Conservation (phyloP, 495 filamentous ascomycete species). For the Neurospora africana region DNA sequence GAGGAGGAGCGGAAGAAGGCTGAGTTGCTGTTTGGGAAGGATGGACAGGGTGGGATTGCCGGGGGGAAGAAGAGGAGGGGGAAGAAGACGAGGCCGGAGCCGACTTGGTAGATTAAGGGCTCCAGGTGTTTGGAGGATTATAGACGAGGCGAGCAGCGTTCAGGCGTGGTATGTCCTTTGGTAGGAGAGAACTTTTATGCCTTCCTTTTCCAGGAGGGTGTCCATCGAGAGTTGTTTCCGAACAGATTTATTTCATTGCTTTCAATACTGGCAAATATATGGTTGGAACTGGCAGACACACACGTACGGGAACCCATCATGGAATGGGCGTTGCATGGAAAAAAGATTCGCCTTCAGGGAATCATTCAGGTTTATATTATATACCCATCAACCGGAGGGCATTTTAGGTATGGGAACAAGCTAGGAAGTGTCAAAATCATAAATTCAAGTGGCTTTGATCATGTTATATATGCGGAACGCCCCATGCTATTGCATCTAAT, state of each 20-base stretch:
- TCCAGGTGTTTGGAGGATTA: neutral
- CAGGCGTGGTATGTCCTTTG: neutral
- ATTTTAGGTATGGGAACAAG: neutral
- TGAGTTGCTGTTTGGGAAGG: slow-evolving; percentile 41
- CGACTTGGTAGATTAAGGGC: neutral
- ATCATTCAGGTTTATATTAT: neutral
- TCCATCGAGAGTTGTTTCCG: neutral
- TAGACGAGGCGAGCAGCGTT: no score
- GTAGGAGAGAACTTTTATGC: neutral
- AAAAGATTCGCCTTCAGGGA: neutral
- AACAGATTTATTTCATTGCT: neutral
- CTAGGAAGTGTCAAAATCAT: neutral
- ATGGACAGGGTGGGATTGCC: slow-evolving; percentile 15
- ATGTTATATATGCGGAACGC: neutral
- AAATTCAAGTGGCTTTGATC: neutral
- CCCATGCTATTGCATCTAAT: no score
- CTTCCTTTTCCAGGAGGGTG: no score
- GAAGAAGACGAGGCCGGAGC: slow-evolving; percentile 18
- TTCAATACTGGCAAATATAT: neutral
- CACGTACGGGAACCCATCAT: neutral
- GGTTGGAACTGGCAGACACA: neutral
- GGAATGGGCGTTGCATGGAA: neutral
- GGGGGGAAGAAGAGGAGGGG: slow-evolving; percentile 27
- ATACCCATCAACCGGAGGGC: neutral
- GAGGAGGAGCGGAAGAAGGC: slow-evolving; percentile 41